Base-by-base conservation (phyloP, 228 moss, liverwort and hornwort species). In the Sphagnum fallax region DNA sequence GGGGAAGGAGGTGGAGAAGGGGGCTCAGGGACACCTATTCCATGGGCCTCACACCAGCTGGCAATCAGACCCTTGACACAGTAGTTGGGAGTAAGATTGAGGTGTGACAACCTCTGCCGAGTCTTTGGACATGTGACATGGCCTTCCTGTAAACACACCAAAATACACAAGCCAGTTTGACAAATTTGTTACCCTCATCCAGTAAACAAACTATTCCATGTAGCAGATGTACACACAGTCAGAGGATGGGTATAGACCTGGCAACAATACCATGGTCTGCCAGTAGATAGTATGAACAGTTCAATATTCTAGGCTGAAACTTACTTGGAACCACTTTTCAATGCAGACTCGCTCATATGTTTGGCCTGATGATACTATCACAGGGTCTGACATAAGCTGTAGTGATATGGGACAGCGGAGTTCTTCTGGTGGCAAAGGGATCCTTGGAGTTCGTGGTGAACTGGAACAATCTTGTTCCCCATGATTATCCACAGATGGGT, bases 361-460 rank as follows among this genome's bases (percentile, higher is more conserved):
- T 73, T 89, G 92, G 9, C 92, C 89, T n/a, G 92, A 89, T 1
- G 89, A 87, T 16, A 92, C 85, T 49, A 89, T 88, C n/a, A 92
- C 89, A 18, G 92, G 92, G 61, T 92, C 92, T 4, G 89, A 89
- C 89, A 92, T 92, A 64, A 92, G 83, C 65, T 92, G 92, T 16
- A 92, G 83, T 69, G 92, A 92, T 63, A 92, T 92, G 47, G 92
- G 89, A 68, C 92, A 92, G 47, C 92, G 84, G 66, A 92, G 87
- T 75, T 92, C 92, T 63, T 85, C 89, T 5, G 89, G 89, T 1
- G 86, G 79, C 60, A 77, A 63, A 47, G 86, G 82, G 6, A 77
- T 77, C 55, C 77, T 79, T 6, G 78, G 78, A 55, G 76, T 84
- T 50, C 71, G 62, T 16, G 84, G 79, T 47, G 86, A 82, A 71